Evolutionary conservation across 2,329 filamentous ascomycete genomes (phyloP).

Genomic region (Tolypocladium album): DNA sequence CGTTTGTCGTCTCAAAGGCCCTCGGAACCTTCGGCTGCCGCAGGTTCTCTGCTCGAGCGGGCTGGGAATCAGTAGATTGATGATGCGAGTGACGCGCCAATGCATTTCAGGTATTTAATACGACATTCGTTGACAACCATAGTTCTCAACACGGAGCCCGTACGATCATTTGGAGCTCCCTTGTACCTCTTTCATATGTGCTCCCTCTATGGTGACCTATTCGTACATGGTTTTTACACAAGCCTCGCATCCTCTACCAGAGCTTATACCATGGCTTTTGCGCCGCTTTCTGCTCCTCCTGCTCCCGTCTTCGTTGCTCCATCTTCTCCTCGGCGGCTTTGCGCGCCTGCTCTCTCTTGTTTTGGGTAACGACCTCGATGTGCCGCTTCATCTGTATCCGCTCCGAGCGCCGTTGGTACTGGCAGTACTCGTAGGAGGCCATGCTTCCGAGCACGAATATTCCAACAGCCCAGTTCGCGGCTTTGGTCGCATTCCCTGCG

Average conservation of each 20-base stretch:
- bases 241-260: slow-evolving; percentile 28
- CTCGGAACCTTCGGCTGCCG: neutral
- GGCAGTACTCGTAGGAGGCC: slow-evolving; percentile 74
- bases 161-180: neutral
- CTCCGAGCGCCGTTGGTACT: slow-evolving; percentile 62
- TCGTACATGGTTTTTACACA: neutral
- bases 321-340: slow-evolving; percentile 31
- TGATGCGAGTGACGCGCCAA: neutral
- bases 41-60: neutral
- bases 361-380: slow-evolving; percentile 53
- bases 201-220: neutral
- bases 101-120: neutral
- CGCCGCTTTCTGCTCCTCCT: slow-evolving; percentile 22
- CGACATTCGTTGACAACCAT: neutral
- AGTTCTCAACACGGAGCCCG: neutral
- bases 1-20: neutral
- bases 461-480: slow-evolving; percentile 79
- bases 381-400: slow-evolving; percentile 74
- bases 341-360: slow-evolving; percentile 35
- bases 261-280: slow-evolving; percentile 44
- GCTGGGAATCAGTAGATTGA: neutral
- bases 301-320: slow-evolving; percentile 18
- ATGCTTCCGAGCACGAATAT: slow-evolving; percentile 61
- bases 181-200: too few species aligned
- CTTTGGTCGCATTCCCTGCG: slow-evolving; percentile 27